Base-by-base conservation (phyloP, 1,284 basidiomycete genomes). In the Puccinia novopanici region DNA sequence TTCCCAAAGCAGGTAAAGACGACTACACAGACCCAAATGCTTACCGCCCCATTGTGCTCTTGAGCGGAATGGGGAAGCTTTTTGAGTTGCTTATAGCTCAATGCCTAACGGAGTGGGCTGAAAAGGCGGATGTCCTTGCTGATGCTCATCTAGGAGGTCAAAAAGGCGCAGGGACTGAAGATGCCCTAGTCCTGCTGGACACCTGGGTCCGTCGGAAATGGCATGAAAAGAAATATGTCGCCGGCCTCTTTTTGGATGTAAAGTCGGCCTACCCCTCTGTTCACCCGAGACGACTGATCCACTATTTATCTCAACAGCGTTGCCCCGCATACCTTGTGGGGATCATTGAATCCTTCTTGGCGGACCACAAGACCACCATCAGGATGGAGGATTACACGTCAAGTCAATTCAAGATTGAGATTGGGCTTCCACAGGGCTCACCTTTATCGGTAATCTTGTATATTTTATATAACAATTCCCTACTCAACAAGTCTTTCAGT, bases 11-110 rank as follows among this genome's bases (percentile, higher is more conserved):
- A 5, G 72, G 72, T 12, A 75, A 75, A 37, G 24, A 10, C n/a
- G 71, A 73, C 13, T 73, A 73, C 30, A 55, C 71, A 13, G 22
- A 73, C 50, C 52, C 71, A 2, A 24, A 19, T 1, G 45, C 52
- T 12, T 73, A 73, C 19, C 24, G 71, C 3, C 71, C 72, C 15
- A 75, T 75, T n/a, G 72, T 55, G 1, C 37, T 75, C 4, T 37
- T 75, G 19, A 75, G 72, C 72, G n/a, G 8, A 2, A 24, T 75
- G 37, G 55, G 72, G 2, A 75, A 75, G 45, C 3, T 75, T 6
- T 42, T 75, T 27, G 30, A 61, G 27, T n/a, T 45, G 2, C 2
- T 59, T 0, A 13, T 61, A 1, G 40, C 54, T 3, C 3, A 27
- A 22, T 9, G 55, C 3, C 10, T 63, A 1, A 40, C 34, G 2